Conservation (phyloP, 2,329 filamentous ascomycete genomes). For the Colletotrichum neosansevieriae region DNA sequence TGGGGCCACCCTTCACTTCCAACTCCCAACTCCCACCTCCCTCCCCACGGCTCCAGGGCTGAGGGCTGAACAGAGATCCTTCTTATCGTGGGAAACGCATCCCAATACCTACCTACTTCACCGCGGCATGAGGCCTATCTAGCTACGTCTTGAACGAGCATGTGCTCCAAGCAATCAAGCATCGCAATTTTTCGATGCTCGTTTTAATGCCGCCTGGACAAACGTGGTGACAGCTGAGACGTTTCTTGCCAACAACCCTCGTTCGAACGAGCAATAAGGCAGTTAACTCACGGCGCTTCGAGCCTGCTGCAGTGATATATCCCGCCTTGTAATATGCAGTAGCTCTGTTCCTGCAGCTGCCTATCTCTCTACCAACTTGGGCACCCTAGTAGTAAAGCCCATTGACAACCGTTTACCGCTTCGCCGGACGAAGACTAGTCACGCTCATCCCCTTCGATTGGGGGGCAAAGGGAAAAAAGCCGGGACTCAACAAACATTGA, state of each 20-base stretch:
- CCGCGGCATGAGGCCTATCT: not conserved
- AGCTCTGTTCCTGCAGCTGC: slow-evolving; percentile 35
- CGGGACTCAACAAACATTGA: slow-evolving; percentile 3
- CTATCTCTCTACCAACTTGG: not conserved
- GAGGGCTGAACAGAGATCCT: slow-evolving; percentile 18
- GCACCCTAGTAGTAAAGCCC: not conserved
- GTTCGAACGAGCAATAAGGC: slow-evolving; percentile 8
- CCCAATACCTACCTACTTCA: not conserved
- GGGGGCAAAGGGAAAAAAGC: slow-evolving; percentile 7
- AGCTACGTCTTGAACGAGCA: not conserved
- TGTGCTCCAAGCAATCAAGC: not conserved
- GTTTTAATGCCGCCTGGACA: slow-evolving; percentile 2
- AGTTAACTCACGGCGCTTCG: slow-evolving; percentile 15
- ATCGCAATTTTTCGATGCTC: slow-evolving; percentile 1
- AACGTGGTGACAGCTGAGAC: slow-evolving; percentile 7
- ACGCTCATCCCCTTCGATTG: not conserved
- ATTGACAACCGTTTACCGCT: slow-evolving; percentile 26
- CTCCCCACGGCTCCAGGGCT: slow-evolving; percentile 10
- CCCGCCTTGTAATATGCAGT: slow-evolving; percentile 17
- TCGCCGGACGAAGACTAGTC: slow-evolving; percentile 15
- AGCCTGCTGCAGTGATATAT: slow-evolving; percentile 14
- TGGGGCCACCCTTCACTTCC: not conserved
- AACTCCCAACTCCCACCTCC: not conserved
- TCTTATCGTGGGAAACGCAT: slow-evolving; percentile 5
- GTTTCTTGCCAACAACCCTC: not conserved